Base-by-base conservation (phyloP, 768 basidiomycete genomes). In the Amylocystis lapponica region DNA sequence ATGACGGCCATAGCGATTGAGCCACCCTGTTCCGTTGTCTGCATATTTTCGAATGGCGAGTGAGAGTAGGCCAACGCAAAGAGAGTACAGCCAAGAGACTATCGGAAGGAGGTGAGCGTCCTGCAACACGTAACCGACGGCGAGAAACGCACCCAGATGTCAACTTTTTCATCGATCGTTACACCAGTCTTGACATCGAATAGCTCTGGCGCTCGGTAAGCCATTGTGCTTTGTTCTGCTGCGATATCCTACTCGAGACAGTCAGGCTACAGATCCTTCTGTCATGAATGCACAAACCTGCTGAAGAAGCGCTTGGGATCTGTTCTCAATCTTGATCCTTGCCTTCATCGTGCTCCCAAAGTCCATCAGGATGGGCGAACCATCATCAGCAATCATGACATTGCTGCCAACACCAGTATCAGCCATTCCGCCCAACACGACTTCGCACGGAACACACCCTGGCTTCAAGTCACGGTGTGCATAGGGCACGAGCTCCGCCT, bases 191-290 rank as follows among this genome's bases (percentile, higher is more conserved):
- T 95, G 43, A 96, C 94, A 54, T 99, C 96, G 59, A 97, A 99
- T 17, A 99, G 71, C 58, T 99, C 96, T 0, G 96, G 96, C 2
- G 96, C 94, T 16, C 96, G 83, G 56, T 95, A 99, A 0, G 96
- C 89, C 96, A 99, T 98, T 11, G 93, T 92, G 52, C 92, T 95
- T 63, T 95, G 94, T 63, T 99, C 96, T 14, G 91, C 92, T 3
- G 96, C 96, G 50, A 95, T 81, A 61, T 99, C 96, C 78, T 88
- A 46, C 17, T 16, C 17, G 17, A 21, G 14, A 22, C 7, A 35
- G 19, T 5, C n/a, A 21, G 6, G n/a, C n/a, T n/a, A n/a, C n/a
- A n/a, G n/a, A n/a, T n/a, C n/a, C n/a, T n/a, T n/a, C n/a, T n/a
- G n/a, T n/a, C n/a, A n/a, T n/a, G n/a, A n/a, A n/a, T 5, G 26